phyloP scores from a whole-genome alignment of 352 stramenopile genomes.

The Lagenidium sp. region DNA sequence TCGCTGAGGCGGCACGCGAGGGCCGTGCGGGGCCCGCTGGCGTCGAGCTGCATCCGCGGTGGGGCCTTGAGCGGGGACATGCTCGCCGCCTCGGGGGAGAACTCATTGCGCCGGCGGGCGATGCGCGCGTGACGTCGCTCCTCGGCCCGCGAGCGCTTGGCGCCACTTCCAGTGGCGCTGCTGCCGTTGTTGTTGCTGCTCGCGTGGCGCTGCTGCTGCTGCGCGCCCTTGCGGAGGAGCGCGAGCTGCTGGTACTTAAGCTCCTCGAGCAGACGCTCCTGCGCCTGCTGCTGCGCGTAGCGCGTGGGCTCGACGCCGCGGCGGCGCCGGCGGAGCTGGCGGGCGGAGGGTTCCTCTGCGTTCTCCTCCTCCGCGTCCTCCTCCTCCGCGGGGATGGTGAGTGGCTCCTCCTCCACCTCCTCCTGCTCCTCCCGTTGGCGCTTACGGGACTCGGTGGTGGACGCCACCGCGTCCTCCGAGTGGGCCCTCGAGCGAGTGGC shows the following conservation, averaged over 20 bases:
- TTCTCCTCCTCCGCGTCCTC: background rate
- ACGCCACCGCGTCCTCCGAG: too few species aligned
- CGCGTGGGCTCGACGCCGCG: slow-evolving; percentile 23
- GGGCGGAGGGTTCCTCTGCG: slow-evolving; percentile 1
- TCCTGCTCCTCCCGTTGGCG: slow-evolving; percentile 5
- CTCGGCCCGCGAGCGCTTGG: slow-evolving; percentile 41
- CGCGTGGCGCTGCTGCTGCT: background rate
- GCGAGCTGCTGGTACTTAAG: slow-evolving; percentile 14
- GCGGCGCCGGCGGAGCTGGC: slow-evolving; percentile 2
- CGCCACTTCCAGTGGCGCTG: slow-evolving; percentile 3
- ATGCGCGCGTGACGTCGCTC: slow-evolving; percentile 37
- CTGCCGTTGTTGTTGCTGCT: slow-evolving; percentile 5
- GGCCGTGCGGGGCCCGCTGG: slow-evolving; percentile 9
- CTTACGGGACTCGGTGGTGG: too few species aligned
- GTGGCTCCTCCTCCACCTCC: background rate
- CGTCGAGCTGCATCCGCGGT: slow-evolving; percentile 6
- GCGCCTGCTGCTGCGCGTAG: slow-evolving; percentile 42
- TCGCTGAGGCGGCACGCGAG: slow-evolving; percentile 19
- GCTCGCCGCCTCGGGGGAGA: too few species aligned
- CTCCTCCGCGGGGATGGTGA: slow-evolving; percentile 1
- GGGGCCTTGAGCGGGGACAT: too few species aligned
- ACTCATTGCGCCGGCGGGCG: slow-evolving; percentile 23
- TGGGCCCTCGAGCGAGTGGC: too few species aligned
- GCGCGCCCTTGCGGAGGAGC: slow-evolving; percentile 39
- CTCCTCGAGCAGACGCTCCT: slow-evolving; percentile 39